A percentile compares a stretch with the other conserved stretches of the same genome.
phyloP scores from a whole-genome alignment of 306 rosid species.

The Fragaria nilgerrensis region DNA sequence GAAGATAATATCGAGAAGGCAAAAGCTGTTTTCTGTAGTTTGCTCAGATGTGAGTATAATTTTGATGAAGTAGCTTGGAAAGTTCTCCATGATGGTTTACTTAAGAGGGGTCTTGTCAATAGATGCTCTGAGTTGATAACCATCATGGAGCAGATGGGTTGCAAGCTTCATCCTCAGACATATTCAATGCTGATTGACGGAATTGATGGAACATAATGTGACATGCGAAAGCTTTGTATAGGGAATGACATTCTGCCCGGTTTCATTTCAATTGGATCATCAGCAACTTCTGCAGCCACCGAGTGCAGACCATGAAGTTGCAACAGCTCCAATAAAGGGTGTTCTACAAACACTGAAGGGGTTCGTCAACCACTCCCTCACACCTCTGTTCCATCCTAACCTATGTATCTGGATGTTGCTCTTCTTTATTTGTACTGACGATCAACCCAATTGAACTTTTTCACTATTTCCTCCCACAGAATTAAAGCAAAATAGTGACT shows the following conservation, averaged over 20 bases:
- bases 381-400: neutral
- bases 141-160: slow-evolving; percentile 60
- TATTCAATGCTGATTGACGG: slow-evolving; percentile 25
- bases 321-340: neutral
- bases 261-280: neutral
- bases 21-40: neutral
- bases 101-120: slow-evolving; percentile 48
- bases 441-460: neutral
- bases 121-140: slow-evolving; percentile 54
- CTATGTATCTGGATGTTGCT: neutral
- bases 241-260: neutral
- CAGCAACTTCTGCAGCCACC: neutral
- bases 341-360: neutral
- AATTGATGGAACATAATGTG: slow-evolving; percentile 24
- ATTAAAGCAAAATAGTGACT: neutral
- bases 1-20: slow-evolving; percentile 59
- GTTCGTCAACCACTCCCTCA: neutral
- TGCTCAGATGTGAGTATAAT: neutral
- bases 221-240: neutral
- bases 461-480: neutral
- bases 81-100: slow-evolving; percentile 68
- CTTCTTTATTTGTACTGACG: neutral
- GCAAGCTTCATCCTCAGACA: slow-evolving; percentile 63
- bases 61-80: slow-evolving; percentile 48
- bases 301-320: neutral